Evolutionary conservation across 441 rosid genomes (phyloP).

Genomic region (Erysimum cheiri): DNA sequence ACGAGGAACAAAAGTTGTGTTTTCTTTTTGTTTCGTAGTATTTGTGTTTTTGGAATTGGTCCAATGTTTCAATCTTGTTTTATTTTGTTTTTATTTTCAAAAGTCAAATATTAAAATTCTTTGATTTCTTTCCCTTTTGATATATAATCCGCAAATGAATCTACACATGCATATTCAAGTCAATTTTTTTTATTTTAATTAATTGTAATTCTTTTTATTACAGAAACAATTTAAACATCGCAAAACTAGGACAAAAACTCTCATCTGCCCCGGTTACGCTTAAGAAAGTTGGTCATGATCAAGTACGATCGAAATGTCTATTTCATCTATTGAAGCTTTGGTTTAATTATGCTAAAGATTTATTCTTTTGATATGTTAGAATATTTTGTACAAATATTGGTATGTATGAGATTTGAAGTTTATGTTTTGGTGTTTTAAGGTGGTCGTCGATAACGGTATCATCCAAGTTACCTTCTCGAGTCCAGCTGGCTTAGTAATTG

Average conservation of each 20-base stretch:
- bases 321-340: not conserved
- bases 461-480: slow-evolving; percentile 60
- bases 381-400: not conserved
- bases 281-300: slow-evolving; percentile 14
- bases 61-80: slow-evolving; percentile 2
- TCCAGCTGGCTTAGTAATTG: slow-evolving; percentile 51
- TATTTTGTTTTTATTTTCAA: not conserved
- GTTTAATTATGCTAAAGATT: slow-evolving; percentile 2
- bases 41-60: slow-evolving; percentile 1
- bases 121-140: not conserved
- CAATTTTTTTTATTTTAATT: not conserved
- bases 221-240: slow-evolving; percentile 31
- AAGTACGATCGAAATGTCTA: slow-evolving; percentile 32
- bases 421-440: slow-evolving; percentile 48
- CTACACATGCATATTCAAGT: not conserved
- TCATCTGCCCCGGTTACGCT: slow-evolving; percentile 14
- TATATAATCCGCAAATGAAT: not conserved
- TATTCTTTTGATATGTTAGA: not conserved
- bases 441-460: slow-evolving; percentile 62
- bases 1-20: not conserved
- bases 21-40: not conserved
- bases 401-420: not conserved
- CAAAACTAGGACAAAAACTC: slow-evolving; percentile 3
- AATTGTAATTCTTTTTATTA: slow-evolving; percentile 7
- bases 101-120: not conserved